A percentile compares a stretch with the other conserved stretches of the same genome.
These are phyloP conservation scores for Avena insularis DNA, from an alignment of 176 grass and related monocot genomes.

Conservation along the genomic window DNA sequence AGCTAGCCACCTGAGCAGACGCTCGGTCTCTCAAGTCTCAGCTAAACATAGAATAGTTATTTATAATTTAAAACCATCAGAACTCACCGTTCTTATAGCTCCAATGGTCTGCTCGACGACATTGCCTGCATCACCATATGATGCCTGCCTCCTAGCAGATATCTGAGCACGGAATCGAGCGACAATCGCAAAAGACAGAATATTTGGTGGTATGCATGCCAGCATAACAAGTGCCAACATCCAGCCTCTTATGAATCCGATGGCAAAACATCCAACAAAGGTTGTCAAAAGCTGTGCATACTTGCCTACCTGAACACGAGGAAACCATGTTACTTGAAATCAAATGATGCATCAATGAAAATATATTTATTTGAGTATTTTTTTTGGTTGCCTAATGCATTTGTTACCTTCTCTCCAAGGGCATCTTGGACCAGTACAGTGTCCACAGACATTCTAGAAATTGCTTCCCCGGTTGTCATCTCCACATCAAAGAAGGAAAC, in stretches of 20 bases:
- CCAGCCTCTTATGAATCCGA: slow-evolving; percentile 78
- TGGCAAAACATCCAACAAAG: slow-evolving; percentile 65
- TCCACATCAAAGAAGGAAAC: slow-evolving; percentile 65
- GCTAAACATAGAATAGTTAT: neutral
- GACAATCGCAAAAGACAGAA: slow-evolving; percentile 60
- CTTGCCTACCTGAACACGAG: slow-evolving; percentile 68
- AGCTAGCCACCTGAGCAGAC: neutral
- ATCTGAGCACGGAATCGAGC: slow-evolving; percentile 58
- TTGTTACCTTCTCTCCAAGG: slow-evolving; percentile 62
- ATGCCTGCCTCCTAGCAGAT: slow-evolving; percentile 57
- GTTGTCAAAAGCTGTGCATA: slow-evolving; percentile 60
- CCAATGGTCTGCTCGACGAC: slow-evolving; percentile 84
- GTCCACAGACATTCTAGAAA: slow-evolving; percentile 53
- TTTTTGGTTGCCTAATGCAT: neutral
- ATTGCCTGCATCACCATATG: slow-evolving; percentile 69
- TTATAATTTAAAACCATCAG: slow-evolving; percentile 34
- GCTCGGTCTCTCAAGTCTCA: neutral
- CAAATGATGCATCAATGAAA: neutral
- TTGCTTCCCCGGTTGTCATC: slow-evolving; percentile 61
- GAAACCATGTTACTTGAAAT: slow-evolving; percentile 9
- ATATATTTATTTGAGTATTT: neutral
- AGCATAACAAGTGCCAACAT: slow-evolving; percentile 70
- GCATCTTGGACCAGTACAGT: slow-evolving; percentile 67
- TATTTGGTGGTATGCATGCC: slow-evolving; percentile 54
- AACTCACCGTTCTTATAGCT: slow-evolving; percentile 78